Evolutionary conservation across 805 yeast species (phyloP).

Genomic region (Yarrowia bubula): DNA sequence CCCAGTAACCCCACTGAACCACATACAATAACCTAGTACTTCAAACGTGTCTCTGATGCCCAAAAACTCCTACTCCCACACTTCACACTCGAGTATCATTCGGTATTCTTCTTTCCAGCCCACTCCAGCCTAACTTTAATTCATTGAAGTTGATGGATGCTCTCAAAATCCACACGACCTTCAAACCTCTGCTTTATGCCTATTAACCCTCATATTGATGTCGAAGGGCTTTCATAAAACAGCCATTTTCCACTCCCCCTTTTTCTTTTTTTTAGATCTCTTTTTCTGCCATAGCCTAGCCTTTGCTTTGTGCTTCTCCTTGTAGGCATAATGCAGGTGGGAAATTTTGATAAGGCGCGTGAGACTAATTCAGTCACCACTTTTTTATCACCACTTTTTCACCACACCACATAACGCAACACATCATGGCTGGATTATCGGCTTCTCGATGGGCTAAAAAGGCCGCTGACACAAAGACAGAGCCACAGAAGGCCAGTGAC

Average conservation of each 20-base stretch:
- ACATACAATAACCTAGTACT: no score
- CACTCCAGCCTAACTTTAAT: constrained; percentile 11
- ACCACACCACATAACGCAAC: background rate
- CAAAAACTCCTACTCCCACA: no score
- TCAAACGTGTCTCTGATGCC: no score
- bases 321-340: constrained; percentile 15
- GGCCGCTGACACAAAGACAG: background rate
- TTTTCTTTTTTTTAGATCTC: background rate
- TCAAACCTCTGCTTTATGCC: no score
- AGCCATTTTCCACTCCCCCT: no score
- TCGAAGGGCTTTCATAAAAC: no score
- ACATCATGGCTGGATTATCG: constrained; percentile 22
- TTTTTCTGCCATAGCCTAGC: background rate
- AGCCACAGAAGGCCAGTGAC: background rate
- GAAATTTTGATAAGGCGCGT: constrained; percentile 24
- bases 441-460: constrained; percentile 23
- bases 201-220: no score
- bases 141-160: background rate
- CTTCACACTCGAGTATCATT: no score
- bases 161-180: no score
- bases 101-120: background rate
- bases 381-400: background rate
- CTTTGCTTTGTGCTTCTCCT: no score
- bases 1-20: no score
- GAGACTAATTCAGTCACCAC: background rate